Conservation (phyloP, 2,329 filamentous ascomycete genomes). For the Hypoxylon sp. region DNA sequence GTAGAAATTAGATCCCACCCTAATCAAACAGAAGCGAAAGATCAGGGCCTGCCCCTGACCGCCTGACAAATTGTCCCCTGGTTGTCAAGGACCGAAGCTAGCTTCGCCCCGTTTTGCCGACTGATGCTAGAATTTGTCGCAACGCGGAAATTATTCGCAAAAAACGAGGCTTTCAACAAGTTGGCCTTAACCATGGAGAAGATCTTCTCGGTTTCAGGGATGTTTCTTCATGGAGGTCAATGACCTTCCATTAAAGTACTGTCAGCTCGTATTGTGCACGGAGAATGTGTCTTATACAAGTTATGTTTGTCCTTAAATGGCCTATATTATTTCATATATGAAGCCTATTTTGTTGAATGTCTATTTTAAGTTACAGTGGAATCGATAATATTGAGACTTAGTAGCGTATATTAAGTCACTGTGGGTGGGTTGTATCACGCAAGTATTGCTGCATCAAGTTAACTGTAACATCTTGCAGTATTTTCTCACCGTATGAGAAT, state of each 20-base stretch:
- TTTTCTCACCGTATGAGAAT: conserved; percentile 31
- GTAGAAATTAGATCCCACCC: conserved; percentile 43
- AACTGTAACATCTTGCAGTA: conserved; percentile 25
- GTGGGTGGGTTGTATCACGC: conserved; percentile 36
- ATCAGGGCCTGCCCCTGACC: conserved; percentile 38
- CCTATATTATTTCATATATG: conserved; percentile 12
- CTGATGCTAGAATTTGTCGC: conserved; percentile 21
- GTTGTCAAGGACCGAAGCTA: conserved; percentile 20
- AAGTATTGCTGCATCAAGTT: conserved; percentile 24
- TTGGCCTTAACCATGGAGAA: conserved; percentile 19
- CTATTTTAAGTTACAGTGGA: conserved; percentile 38
- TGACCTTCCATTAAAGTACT: conserved; percentile 29
- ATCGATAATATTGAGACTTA: conserved; percentile 20
- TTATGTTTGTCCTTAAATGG: conserved; percentile 19
- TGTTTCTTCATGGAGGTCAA: conserved; percentile 14
- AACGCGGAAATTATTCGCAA: conserved; percentile 38
- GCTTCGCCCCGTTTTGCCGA: conserved; percentile 30
- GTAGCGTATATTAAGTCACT: conserved; percentile 21
- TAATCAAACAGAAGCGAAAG: conserved; percentile 37
- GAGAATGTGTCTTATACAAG: conserved; percentile 30
- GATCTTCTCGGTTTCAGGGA: conserved; percentile 30
- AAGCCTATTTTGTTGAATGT: conserved; percentile 11
- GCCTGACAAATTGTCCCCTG: conserved; percentile 23
- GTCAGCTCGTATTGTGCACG: conserved; percentile 40
- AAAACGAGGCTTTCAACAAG: conserved; percentile 36